phyloP scores from a whole-genome alignment of 371 early-diverging fungal genomes.

The Basidiobolus meristosporus region DNA sequence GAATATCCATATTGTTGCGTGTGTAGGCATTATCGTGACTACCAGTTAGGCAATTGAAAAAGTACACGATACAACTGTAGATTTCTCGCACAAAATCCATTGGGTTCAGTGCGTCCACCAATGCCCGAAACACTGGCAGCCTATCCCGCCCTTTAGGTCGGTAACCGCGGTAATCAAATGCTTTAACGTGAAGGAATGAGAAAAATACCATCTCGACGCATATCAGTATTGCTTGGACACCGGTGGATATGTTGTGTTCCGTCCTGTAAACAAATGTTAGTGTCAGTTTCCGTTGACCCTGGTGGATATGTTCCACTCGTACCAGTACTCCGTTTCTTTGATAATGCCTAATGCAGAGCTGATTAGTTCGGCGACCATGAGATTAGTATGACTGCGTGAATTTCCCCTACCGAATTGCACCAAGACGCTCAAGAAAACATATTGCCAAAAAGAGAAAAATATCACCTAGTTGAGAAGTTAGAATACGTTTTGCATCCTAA shows the following conservation, averaged over 20 bases:
- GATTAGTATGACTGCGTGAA: no score
- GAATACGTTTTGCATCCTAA: no score
- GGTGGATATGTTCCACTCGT: conserved; percentile 1
- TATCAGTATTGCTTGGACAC: conserved; percentile 31
- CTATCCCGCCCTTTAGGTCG: background rate
- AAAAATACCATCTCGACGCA: conserved; percentile 48
- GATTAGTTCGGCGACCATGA: conserved; percentile 9
- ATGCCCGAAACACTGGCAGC: background rate
- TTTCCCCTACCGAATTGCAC: no score
- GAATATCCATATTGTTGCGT: no score
- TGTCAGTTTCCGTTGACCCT: no score
- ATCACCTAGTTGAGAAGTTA: conserved; percentile 11
- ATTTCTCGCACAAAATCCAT: conserved; percentile 13
- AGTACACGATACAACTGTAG: conserved; percentile 10
- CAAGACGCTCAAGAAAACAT: conserved; percentile 8
- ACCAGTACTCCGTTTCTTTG: conserved; percentile 12
- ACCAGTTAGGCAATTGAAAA: no score
- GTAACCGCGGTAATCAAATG: conserved; percentile 22
- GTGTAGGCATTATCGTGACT: no score
- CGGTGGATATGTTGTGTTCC: conserved; percentile 19
- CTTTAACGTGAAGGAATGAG: conserved; percentile 28
- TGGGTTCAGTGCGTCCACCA: conserved; percentile 3
- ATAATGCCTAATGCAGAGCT: conserved; percentile 5
- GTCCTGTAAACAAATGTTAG: conserved; percentile 8
- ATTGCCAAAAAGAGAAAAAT: conserved; percentile 16